Base-by-base conservation (phyloP, 257 asterid species). In the Jasminum sambac region DNA sequence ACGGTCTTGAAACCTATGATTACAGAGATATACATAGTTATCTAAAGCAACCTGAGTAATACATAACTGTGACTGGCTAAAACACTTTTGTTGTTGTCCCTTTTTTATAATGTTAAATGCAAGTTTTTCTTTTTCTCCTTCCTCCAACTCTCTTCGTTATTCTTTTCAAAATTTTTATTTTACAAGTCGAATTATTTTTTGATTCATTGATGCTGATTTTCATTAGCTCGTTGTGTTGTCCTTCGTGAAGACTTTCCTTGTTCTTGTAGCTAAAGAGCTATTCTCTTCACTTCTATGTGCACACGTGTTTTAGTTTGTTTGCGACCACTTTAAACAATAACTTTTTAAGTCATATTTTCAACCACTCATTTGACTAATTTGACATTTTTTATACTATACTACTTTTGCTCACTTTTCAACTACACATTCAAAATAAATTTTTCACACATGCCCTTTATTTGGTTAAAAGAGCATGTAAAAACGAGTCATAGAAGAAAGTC, bases 1-100 rank as follows among this genome's bases (percentile, higher is more conserved):
- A 5, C 72, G 59, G 36, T 36, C 25, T 41, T 41, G 36, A 68
- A 65, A 42, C 0, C 38, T 69, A 46, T 65, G 68, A 26, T 39
- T 43, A 21, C 61, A 17, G 42, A 5, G 17, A 42, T 42, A 44
- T 14, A 17, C 55, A 44, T 5, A 44, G 21, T 50, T 17, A 50
- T 50, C 59, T 50, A 17, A 50, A 16, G 59, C 59, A 50, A 50
- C 59, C n/a, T 30, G 12, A 7, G 30, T 1, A 52, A 9, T 48
- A 48, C 30, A 19, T 50, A 52, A 52, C 19, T 52, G 30, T 52
- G 30, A 52, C 30, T 0, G 8, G 30, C 30, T 0, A 17, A 19
- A 52, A 52, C 3, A 7, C 6, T 21, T 1, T 52, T 8, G 5
- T 19, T 14, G 4, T 9, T 17, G 17, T 52, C 16, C 14, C 61